Conservation (phyloP, 2,329 filamentous ascomycete genomes). For the Nothophaeocryptopus gaeumannii region DNA sequence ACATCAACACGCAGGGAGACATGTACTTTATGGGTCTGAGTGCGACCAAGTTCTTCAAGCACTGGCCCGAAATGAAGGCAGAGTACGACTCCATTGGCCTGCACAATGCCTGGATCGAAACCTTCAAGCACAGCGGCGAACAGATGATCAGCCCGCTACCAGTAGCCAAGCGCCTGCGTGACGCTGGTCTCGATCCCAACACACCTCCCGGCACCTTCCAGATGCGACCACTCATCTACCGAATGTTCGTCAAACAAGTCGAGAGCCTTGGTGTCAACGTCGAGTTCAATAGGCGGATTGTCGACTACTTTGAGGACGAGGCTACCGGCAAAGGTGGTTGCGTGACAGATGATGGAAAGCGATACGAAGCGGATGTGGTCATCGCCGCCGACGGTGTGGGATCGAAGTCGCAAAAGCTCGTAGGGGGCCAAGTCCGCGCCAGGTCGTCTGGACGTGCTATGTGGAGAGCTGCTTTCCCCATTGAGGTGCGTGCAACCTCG, state of each 20-base stretch:
- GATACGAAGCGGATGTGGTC: conserved; percentile 42
- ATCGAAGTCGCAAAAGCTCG: conserved; percentile 39
- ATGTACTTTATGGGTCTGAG: conserved; percentile 61
- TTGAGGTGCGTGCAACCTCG: conserved; percentile 20
- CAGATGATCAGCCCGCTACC: conserved; percentile 20
- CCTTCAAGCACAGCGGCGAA: conserved; percentile 21
- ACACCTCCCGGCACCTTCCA: conserved; percentile 19
- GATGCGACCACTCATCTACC: conserved; percentile 23
- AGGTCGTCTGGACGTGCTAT: conserved; percentile 21
- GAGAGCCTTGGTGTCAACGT: conserved; percentile 44
- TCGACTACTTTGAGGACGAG: conserved; percentile 48
- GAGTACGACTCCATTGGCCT: conserved; percentile 18
- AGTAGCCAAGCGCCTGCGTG: conserved; percentile 14
- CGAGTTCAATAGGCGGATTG: conserved; percentile 42
- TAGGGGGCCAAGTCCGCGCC: conserved; percentile 38
- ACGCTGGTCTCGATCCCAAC: conserved; percentile 14
- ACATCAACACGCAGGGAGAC: conserved; percentile 47
- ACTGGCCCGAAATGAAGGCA: conserved; percentile 53
- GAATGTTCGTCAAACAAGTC: conserved; percentile 52
- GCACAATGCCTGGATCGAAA: conserved; percentile 18
- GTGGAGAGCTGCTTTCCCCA: conserved; percentile 21
- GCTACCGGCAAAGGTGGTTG: conserved; percentile 27
- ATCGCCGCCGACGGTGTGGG: conserved; percentile 42
- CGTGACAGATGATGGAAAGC: conserved; percentile 39
- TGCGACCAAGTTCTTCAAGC: conserved; percentile 53